Base-by-base conservation (phyloP, 2,329 filamentous ascomycete species). In the Aspergillus fumigatiaffinis region DNA sequence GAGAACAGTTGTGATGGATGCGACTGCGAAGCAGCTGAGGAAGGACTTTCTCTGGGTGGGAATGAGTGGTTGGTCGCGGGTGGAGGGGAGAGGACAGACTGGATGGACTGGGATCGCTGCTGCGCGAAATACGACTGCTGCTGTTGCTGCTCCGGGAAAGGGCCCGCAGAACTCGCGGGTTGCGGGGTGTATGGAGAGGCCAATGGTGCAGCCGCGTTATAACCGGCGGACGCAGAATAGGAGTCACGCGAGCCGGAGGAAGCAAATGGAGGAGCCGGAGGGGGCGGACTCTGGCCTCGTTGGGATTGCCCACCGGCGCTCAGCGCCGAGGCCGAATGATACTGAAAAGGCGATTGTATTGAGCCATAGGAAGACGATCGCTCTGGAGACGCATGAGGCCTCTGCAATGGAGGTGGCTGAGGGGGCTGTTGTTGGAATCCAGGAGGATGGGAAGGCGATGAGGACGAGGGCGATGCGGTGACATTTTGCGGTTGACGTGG, bases 341-440 rank as follows among this genome's bases (percentile, higher is more conserved):
- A 72, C 56, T 76, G 74, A 57, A 77, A 77, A 8, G 75, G 74
- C 42, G 76, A 77, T 54, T 73, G 72, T 42, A 66, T 63, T 29
- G 73, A 70, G 52, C 67, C 66, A 60, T 76, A 76, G 49, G 75
- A 69, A 38, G 77, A 69, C 53, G 72, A 70, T 52, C 68, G 72
- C 29, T 74, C 72, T 50, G 78, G 78, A 48, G 78, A 80, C 57
- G 73, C 73, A 58, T 79, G 72, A 55, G 74, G 72, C 50, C 74
- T 71, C 65, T 79, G 77, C 59, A 79, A 26, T 23, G 44, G 44
- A 23, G 44, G 20, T 2, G 44, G 71, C 51, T 78, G 74, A 41
- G 74, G 72, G 58, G 79, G 76, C 60, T 76, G 76, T 28, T 72
- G 66, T 53, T 75, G 71, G 58, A 70, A 72, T 29, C 65, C 66